Conservation (phyloP, 2,329 filamentous ascomycete species). For the Hypoxylon rubiginosum region DNA sequence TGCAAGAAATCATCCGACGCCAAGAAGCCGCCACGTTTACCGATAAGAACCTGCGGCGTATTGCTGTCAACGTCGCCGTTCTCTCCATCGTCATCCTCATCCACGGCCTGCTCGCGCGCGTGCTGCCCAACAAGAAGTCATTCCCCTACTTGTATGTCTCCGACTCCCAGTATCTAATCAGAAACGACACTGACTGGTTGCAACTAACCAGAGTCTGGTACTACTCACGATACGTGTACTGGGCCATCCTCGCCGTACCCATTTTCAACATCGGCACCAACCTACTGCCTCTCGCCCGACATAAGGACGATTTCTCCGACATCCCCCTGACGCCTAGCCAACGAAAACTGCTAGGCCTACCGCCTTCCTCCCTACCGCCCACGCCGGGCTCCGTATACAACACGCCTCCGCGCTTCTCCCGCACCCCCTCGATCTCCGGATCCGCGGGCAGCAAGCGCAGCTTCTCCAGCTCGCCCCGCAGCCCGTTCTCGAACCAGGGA, state of each 20-base stretch:
- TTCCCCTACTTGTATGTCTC: slow-evolving; percentile 44
- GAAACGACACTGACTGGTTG: slow-evolving; percentile 8
- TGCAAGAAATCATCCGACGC: slow-evolving; percentile 87
- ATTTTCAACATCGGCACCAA: slow-evolving; percentile 79
- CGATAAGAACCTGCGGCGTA: slow-evolving; percentile 78
- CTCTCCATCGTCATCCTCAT: slow-evolving; percentile 48
- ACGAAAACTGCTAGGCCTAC: slow-evolving; percentile 84
- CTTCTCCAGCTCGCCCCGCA: slow-evolving; percentile 70
- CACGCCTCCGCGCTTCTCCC: slow-evolving; percentile 88
- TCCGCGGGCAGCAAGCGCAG: slow-evolving; percentile 73
- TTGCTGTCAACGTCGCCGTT: slow-evolving; percentile 74
- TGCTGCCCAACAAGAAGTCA: slow-evolving; percentile 41
- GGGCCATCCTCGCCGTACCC: slow-evolving; percentile 67
- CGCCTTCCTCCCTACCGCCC: slow-evolving; percentile 72
- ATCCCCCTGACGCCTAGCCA: slow-evolving; percentile 93
- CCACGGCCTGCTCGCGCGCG: slow-evolving; percentile 38
- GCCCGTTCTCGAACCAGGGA: slow-evolving; percentile 56
- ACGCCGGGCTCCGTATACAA: slow-evolving; percentile 80
- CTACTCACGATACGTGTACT: slow-evolving; percentile 61
- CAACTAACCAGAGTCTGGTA: slow-evolving; percentile 46
- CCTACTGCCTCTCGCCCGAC: slow-evolving; percentile 78
- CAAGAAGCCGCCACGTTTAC: slow-evolving; percentile 84
- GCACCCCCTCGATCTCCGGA: slow-evolving; percentile 75
- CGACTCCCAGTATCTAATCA: slow-evolving; percentile 1
- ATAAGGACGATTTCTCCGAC: slow-evolving; percentile 83